Evolutionary conservation across 495 filamentous ascomycete genomes (phyloP).

Genomic region (Evansstolkia leycettana): DNA sequence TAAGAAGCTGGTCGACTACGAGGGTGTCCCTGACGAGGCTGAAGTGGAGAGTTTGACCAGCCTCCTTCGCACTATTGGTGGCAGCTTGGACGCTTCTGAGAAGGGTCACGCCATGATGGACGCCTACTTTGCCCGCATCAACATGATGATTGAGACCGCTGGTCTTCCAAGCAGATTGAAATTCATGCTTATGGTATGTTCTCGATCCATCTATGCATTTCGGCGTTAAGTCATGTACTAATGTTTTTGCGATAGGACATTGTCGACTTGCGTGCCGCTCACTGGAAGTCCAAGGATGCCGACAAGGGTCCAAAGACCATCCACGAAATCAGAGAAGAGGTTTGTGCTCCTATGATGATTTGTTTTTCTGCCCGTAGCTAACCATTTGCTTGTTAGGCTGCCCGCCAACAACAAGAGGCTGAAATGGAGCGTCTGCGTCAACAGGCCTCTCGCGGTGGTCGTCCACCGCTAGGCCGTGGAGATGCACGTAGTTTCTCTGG

Average conservation of each 20-base stretch:
- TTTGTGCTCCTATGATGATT: slow-evolving; percentile 22
- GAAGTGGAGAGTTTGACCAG: slow-evolving; percentile 92
- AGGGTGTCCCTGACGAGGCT: slow-evolving; percentile 85
- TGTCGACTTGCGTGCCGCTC: slow-evolving; percentile 60
- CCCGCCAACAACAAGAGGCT: slow-evolving; percentile 52
- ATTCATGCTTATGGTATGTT: slow-evolving; percentile 81
- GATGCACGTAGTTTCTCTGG: slow-evolving; percentile 69
- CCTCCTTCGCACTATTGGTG: slow-evolving; percentile 82
- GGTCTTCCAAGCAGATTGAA: slow-evolving; percentile 73
- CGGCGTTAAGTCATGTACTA: not conserved
- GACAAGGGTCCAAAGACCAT: slow-evolving; percentile 95
- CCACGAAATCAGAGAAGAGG: slow-evolving; percentile 77
- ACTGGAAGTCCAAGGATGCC: slow-evolving; percentile 74
- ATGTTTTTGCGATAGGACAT: slow-evolving; percentile 46
- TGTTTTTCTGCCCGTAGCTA: slow-evolving; percentile 6
- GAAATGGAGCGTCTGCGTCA: slow-evolving; percentile 40
- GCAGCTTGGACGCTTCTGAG: slow-evolving; percentile 67
- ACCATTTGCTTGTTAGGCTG: slow-evolving; percentile 38
- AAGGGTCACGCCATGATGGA: slow-evolving; percentile 78
- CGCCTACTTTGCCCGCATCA: slow-evolving; percentile 84
- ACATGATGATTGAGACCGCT: slow-evolving; percentile 60
- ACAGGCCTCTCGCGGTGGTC: slow-evolving; percentile 39
- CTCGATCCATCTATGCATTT: not conserved
- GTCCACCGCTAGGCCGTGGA: slow-evolving; percentile 63
- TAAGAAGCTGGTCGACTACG: slow-evolving; percentile 89